Evolutionary conservation across 257 asterid genomes (phyloP).

Genomic region (Fraxinus excelsior): DNA sequence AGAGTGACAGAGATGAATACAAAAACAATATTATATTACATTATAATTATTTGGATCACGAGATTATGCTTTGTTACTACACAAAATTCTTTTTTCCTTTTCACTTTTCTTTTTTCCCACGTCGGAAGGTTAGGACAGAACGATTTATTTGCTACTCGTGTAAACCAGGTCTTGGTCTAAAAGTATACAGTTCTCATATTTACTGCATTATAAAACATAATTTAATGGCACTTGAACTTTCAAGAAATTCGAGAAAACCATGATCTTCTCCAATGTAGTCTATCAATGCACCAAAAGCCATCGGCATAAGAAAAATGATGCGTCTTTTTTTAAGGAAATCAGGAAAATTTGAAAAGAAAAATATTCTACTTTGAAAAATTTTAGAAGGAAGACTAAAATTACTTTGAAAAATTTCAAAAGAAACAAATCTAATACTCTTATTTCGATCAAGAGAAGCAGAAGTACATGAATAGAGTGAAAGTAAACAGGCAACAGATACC

Average conservation of each 20-base stretch:
- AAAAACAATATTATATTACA: background rate
- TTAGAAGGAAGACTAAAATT: too few relatives aligned
- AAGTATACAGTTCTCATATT: background rate
- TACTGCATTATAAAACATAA: background rate
- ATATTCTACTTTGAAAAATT: too few relatives aligned
- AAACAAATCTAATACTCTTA: too few relatives aligned
- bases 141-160: background rate
- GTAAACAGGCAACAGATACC: too few relatives aligned
- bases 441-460: too few relatives aligned
- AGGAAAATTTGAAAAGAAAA: too few relatives aligned
- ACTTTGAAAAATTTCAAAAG: too few relatives aligned
- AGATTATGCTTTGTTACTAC: background rate
- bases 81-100: background rate
- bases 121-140: too few relatives aligned
- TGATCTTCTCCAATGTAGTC: background rate
- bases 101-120: background rate
- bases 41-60: background rate
- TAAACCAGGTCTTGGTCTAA: background rate
- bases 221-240: background rate
- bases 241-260: slow-evolving; percentile 1
- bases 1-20: background rate
- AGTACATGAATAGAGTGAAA: too few relatives aligned
- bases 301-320: background rate
- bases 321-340: too few relatives aligned
- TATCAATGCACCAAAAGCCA: background rate